phyloP scores from a whole-genome alignment of 2,329 filamentous ascomycete genomes.

The Nemania serpens region DNA sequence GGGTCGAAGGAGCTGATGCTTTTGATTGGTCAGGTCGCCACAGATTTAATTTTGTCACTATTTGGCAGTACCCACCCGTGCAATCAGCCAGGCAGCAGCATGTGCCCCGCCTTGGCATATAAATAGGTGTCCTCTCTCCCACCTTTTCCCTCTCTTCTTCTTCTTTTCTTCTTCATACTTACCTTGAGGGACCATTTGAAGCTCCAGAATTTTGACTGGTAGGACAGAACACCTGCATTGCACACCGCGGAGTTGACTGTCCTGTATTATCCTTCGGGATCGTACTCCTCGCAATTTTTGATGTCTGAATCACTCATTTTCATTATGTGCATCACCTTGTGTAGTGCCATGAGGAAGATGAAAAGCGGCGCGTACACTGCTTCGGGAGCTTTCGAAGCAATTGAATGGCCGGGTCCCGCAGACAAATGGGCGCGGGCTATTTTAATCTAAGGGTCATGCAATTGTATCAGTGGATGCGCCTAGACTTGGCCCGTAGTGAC shows the following conservation, averaged over 20 bases:
- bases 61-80: slow-evolving; percentile 11
- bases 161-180: slow-evolving; percentile 55
- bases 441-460: no score
- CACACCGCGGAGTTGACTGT: slow-evolving; percentile 56
- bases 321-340: slow-evolving; percentile 47
- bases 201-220: slow-evolving; percentile 51
- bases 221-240: slow-evolving; percentile 57
- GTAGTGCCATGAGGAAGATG: slow-evolving; percentile 51
- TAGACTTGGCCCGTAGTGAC: background rate
- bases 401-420: no score
- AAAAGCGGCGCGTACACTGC: background rate
- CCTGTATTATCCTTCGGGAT: slow-evolving; percentile 58
- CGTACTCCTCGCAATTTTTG: slow-evolving; percentile 58
- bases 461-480: no score
- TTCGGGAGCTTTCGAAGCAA: no score
- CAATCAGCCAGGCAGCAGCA: slow-evolving; percentile 29
- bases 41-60: background rate
- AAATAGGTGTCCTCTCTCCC: slow-evolving; percentile 27
- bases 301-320: slow-evolving; percentile 46
- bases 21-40: slow-evolving; percentile 21
- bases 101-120: slow-evolving; percentile 19
- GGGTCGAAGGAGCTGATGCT: background rate
- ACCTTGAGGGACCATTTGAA: slow-evolving; percentile 51
- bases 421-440: no score
- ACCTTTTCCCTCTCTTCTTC: slow-evolving; percentile 32